phyloP scores from a whole-genome alignment of 2,329 filamentous ascomycete genomes.

The Arthrobotrys conoides region DNA sequence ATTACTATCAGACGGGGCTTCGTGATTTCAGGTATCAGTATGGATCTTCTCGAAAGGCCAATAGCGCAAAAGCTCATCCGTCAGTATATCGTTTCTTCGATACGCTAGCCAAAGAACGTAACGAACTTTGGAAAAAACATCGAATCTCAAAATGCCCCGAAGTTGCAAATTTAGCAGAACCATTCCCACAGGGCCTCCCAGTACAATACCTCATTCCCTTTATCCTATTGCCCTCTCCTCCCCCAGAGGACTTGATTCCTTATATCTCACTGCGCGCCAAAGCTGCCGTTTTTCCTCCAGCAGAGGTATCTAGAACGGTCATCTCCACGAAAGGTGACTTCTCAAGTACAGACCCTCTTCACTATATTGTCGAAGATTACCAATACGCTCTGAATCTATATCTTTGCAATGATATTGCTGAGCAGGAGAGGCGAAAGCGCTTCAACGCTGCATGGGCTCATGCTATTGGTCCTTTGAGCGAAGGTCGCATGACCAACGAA shows the following conservation, averaged over 20 bases:
- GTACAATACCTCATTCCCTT: slow-evolving; percentile 26
- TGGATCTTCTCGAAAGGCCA: neutral
- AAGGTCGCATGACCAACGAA: neutral
- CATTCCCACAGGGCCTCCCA: slow-evolving; percentile 27
- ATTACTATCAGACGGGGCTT: neutral
- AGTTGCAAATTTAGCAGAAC: neutral
- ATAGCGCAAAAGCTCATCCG: neutral
- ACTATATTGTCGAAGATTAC: slow-evolving; percentile 20
- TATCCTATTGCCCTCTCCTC: neutral
- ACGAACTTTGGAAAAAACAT: slow-evolving; percentile 21
- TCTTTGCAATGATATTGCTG: neutral
- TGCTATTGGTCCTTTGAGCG: neutral
- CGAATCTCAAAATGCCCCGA: slow-evolving; percentile 3
- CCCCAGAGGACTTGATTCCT: neutral
- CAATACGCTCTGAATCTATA: slow-evolving; percentile 7
- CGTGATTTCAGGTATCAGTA: neutral
- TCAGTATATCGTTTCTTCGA: slow-evolving; percentile 32
- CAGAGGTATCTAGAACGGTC: neutral
- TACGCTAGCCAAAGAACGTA: slow-evolving; percentile 14
- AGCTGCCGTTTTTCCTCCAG: slow-evolving; percentile 1
- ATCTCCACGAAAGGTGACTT: neutral
- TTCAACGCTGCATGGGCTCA: neutral
- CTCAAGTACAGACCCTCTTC: neutral
- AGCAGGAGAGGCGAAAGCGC: neutral
- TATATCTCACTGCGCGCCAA: slow-evolving; percentile 23